Evolutionary conservation across 768 basidiomycete genomes (phyloP).

Genomic region (Suillus subalutaceus): DNA sequence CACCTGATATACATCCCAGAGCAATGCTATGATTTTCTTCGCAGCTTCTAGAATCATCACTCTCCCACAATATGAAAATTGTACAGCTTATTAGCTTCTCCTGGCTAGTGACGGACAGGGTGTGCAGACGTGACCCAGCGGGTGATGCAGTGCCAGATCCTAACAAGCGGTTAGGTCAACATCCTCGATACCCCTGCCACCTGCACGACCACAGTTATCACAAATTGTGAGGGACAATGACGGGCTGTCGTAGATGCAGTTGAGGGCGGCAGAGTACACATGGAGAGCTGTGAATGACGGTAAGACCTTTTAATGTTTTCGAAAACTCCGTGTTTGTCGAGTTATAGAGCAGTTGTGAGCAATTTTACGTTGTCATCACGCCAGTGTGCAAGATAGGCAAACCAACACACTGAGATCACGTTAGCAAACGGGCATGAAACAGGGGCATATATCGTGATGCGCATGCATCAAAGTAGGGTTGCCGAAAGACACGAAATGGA

Average conservation of each 20-base stretch:
- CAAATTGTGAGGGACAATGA: background rate
- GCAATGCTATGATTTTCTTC: background rate
- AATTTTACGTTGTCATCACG: background rate
- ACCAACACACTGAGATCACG: background rate
- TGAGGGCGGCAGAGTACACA: background rate
- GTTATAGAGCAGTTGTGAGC: background rate
- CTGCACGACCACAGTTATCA: background rate
- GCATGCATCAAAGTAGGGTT: background rate
- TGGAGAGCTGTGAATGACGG: background rate
- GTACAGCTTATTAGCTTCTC: background rate
- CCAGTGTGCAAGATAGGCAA: background rate
- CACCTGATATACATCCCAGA: background rate
- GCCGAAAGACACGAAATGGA: background rate
- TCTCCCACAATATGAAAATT: no score
- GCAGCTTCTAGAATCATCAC: background rate
- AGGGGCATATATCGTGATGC: background rate
- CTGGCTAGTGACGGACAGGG: no score
- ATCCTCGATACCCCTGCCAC: no score
- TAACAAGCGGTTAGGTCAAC: no score
- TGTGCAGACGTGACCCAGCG: no score
- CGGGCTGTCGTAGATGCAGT: background rate
- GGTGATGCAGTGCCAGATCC: no score
- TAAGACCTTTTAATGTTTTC: background rate
- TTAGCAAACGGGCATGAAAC: background rate
- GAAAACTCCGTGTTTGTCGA: background rate